Conservation (phyloP, 495 filamentous ascomycete genomes). For the Parmelia sp. region DNA sequence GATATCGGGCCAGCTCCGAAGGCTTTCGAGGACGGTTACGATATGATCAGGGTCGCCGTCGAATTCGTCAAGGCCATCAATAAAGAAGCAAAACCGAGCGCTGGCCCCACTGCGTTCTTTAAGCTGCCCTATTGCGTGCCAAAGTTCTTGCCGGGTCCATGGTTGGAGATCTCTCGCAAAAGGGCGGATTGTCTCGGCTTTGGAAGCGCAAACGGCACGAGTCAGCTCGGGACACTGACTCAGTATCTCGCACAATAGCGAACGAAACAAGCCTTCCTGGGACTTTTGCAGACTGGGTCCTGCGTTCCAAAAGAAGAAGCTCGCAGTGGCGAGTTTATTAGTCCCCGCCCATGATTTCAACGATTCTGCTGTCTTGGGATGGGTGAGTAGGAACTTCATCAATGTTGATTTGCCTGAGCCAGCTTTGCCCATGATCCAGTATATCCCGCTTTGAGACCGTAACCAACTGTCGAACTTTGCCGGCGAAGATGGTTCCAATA, state of each 20-base stretch:
- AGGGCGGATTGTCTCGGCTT: neutral
- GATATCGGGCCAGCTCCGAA: slow-evolving; percentile 27
- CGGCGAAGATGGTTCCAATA: slow-evolving; percentile 24
- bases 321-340: slow-evolving; percentile 32
- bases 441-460: slow-evolving; percentile 27
- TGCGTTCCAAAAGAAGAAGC: slow-evolving; percentile 44
- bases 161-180: too few species aligned
- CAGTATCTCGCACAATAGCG: slow-evolving; percentile 38
- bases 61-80: slow-evolving; percentile 47
- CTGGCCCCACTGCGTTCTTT: neutral
- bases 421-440: slow-evolving; percentile 37
- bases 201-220: slow-evolving; percentile 17
- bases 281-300: slow-evolving; percentile 37
- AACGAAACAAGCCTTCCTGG: slow-evolving; percentile 38
- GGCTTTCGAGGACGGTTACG: slow-evolving; percentile 20
- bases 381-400: slow-evolving; percentile 36
- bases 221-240: slow-evolving; percentile 33
- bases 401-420: slow-evolving; percentile 45
- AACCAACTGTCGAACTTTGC: slow-evolving; percentile 31
- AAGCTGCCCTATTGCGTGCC: slow-evolving; percentile 18
- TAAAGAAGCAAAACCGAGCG: slow-evolving; percentile 38
- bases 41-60: slow-evolving; percentile 26
- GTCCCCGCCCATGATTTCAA: slow-evolving; percentile 30
- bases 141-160: slow-evolving; percentile 14
- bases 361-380: slow-evolving; percentile 18